Base-by-base conservation (phyloP, 2,329 filamentous ascomycete species). In the Chrysosporium keratinophilum region DNA sequence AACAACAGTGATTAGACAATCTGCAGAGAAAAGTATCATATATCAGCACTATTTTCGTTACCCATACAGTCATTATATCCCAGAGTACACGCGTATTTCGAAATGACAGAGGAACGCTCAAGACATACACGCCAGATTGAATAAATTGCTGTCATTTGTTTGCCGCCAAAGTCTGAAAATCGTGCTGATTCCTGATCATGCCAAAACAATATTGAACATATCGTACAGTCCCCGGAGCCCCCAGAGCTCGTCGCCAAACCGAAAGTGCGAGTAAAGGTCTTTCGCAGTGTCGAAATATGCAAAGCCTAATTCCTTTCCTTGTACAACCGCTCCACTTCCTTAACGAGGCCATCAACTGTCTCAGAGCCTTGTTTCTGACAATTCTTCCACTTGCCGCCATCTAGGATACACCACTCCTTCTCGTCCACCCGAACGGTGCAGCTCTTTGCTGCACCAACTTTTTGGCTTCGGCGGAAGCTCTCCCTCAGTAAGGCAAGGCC, bases 351-450 rank as follows among this genome's bases (percentile, higher is more conserved):
- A 60, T 66, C 60, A 5, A 72, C 69, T n/a, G 70, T 60, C 80
- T 59, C 74, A 74, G 54, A 82, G 63, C 47, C 87, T 85, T 62
- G 76, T 3, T 83, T 81, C 31, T 52, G 50, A 67, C 91, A 96
- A 60, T 93, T 78, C 54, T 74, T 84, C 88, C 90, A 97, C 63
- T 85, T 66, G 11, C 84, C 85, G 20, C 73, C 80, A 67, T 97
- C 90, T 49, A 84, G 79, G 59, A 97, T 79, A 71, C 93, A 98
- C 74, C 93, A 87, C 53, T 87, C 75, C 67, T 91, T 75, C 54
- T 87, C 77, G 65, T 94, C 78, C 47, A 98, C 72, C 48, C 91
- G 80, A 52, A 93, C 79, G 10, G 87, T 91, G 69, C 86, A 89
- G 71, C 85, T 88, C 63, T 78, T 83, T 28, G 74, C 83, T 1